Evolutionary conservation across 768 basidiomycete species (phyloP), one percentile per base, ranked within the genome.

Genomic region (Gelatoporia subvermispora): DNA sequence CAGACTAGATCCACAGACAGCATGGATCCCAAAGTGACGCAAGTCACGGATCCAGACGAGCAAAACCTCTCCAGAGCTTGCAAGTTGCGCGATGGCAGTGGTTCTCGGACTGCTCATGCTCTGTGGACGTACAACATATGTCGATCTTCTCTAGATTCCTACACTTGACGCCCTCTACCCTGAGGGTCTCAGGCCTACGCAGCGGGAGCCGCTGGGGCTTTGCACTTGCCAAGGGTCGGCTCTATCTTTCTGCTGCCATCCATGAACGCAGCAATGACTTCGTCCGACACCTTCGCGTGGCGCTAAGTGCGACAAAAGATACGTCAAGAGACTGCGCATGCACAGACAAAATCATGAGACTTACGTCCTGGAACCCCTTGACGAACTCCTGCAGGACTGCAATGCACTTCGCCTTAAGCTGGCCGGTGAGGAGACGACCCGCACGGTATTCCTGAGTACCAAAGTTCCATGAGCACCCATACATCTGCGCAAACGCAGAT

Each of bases 361-460:
- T 25, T 52, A 86, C 85, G 61, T 78, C 86, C 70, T 98, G 96
- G 74, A 98, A 98, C 2, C 75, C 77, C 41, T 76, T 78, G 25
- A 97, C 88, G 47, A 96, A 89, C 18, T 76, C 70, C 64, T 96
- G 93, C 11, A 99, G 64, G 43, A 84, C 55, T 46, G 81, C 76
- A 51, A 98, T 97, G 61, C 92, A 95, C 64, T 73, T 81, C 11
- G 82, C 83, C 71, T 99, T 99, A 58, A 99, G 71, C 64, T 98
- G 84, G 4, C 92, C 92, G 0, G 94, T 96, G 44, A 96, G 74
- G 46, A 99, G 64, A 34, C 75, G 78, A 0, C 96, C 96, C 16
- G 88, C 78, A 17, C 93, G 85, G 67, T 99, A 99, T 44, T 95
- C 93, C 93, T 97, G 55, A 20, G 52, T 16, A 23, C 11, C 35